Evolutionary conservation across 208 protist genomes (phyloP).

Genomic region (Trypanosomatidae sp.): DNA sequence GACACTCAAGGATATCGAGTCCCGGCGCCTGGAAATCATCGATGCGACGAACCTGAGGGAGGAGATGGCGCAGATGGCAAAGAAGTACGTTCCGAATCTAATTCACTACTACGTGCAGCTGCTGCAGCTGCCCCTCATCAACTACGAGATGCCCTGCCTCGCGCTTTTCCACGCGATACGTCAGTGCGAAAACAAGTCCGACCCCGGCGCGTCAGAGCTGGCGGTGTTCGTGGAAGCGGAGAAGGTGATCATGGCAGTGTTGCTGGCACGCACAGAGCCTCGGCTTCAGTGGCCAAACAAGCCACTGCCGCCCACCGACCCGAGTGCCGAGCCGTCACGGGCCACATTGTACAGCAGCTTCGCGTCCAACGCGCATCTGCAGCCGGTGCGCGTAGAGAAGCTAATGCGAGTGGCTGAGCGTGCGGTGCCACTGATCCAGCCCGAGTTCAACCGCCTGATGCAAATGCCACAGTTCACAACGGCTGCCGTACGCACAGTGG

Average conservation of each 20-base stretch:
- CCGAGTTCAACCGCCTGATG: constrained; percentile 32
- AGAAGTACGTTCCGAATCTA: constrained; percentile 42
- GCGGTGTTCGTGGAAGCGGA: constrained; percentile 47
- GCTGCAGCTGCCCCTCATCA: constrained; percentile 50
- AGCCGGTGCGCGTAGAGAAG: constrained; percentile 47
- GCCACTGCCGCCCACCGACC: constrained; percentile 20
- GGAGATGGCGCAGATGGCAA: constrained; percentile 34
- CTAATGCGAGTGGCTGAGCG: constrained; percentile 48
- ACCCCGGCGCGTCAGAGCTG: constrained; percentile 19
- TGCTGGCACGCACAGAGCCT: constrained; percentile 49
- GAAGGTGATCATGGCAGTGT: constrained; percentile 48
- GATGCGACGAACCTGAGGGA: constrained; percentile 31
- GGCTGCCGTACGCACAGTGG: constrained; percentile 6
- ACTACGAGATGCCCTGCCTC: constrained; percentile 57
- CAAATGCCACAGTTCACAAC: constrained; percentile 12
- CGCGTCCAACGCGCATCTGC: constrained; percentile 55
- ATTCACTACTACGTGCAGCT: constrained; percentile 62
- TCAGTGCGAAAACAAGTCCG: constrained; percentile 11
- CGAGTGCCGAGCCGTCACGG: constrained; percentile 18
- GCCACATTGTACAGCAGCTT: constrained; percentile 61
- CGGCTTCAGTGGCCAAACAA: constrained; percentile 44
- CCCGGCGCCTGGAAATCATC: constrained; percentile 52
- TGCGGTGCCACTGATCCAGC: constrained; percentile 29
- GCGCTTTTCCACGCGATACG: constrained; percentile 37
- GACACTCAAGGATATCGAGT: constrained; percentile 54